Percentiles rank a stretch among this genome's conserved stretches.
Conservation (phyloP, 1,284 basidiomycete species). For the Grifola frondosa region DNA sequence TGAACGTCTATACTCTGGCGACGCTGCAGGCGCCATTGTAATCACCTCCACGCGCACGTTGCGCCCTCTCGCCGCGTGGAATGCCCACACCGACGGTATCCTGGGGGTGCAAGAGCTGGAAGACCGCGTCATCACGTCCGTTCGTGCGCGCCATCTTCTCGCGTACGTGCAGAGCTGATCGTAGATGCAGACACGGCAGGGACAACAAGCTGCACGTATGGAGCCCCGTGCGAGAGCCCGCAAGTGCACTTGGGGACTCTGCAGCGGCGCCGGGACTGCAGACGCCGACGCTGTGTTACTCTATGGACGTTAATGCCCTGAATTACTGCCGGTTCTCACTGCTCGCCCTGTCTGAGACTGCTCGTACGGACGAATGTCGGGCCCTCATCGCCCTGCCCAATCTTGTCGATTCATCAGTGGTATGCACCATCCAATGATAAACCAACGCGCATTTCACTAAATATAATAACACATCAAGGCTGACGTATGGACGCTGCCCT, state of each 20-base stretch:
- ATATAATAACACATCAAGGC: conserved; percentile 44
- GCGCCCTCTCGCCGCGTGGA: conserved; percentile 72
- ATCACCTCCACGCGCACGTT: conserved; percentile 73
- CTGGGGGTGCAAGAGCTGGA: conserved; percentile 77
- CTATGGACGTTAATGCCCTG: conserved; percentile 83
- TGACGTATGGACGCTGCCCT: conserved; percentile 77
- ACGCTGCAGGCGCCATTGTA: conserved; percentile 69
- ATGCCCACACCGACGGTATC: conserved; percentile 73
- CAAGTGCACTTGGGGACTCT: conserved; percentile 51
- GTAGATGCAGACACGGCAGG: conserved; percentile 68
- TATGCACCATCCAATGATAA: conserved; percentile 34
- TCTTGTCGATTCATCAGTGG: conserved; percentile 81
- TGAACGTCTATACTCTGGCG: conserved; percentile 79
- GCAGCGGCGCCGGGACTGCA: conserved; percentile 50
- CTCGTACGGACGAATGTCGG: conserved; percentile 19
- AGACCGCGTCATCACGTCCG: conserved; percentile 69
- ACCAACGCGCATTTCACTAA: neutral
- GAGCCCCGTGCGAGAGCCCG: conserved; percentile 48
- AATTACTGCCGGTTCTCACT: conserved; percentile 87
- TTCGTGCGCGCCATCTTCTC: conserved; percentile 8
- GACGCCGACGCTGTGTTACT: conserved; percentile 55
- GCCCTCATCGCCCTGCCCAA: conserved; percentile 81
- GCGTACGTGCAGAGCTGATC: neutral
- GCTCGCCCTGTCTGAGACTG: conserved; percentile 26
- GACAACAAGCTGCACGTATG: conserved; percentile 83